phyloP scores from a whole-genome alignment of 1,284 basidiomycete species.

The Boletus semigastroideus region DNA sequence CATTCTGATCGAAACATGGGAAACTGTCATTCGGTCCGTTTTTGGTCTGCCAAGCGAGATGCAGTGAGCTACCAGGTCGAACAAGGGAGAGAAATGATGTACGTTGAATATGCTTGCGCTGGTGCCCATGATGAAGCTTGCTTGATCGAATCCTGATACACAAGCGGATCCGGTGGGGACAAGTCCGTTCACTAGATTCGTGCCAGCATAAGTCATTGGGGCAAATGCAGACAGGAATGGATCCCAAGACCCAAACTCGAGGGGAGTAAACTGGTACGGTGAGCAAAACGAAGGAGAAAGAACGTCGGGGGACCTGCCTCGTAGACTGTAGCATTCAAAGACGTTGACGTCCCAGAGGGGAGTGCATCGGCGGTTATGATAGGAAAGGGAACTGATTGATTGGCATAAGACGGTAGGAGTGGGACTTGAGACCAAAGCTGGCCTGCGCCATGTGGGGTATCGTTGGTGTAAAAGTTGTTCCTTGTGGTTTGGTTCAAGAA shows the following conservation, averaged over 20 bases:
- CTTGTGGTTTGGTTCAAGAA: slow-evolving; percentile 62
- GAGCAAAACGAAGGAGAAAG: neutral
- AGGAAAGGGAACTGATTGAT: slow-evolving; percentile 52
- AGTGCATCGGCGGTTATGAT: slow-evolving; percentile 57
- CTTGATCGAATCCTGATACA: slow-evolving; percentile 65
- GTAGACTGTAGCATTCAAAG: slow-evolving; percentile 54
- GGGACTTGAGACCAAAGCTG: slow-evolving; percentile 64
- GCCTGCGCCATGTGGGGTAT: slow-evolving; percentile 60
- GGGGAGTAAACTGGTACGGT: slow-evolving; percentile 53
- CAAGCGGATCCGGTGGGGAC: slow-evolving; percentile 53
- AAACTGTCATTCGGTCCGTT: slow-evolving; percentile 46
- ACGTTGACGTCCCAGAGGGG: slow-evolving; percentile 42
- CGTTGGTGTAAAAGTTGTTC: slow-evolving; percentile 59
- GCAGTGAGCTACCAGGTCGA: neutral
- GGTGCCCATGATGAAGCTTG: slow-evolving; percentile 63
- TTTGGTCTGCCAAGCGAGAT: slow-evolving; percentile 43
- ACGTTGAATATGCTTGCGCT: slow-evolving; percentile 67
- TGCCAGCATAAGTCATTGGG: slow-evolving; percentile 59
- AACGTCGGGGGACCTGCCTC: slow-evolving; percentile 41
- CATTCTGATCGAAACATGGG: slow-evolving; percentile 29
- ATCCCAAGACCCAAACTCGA: slow-evolving; percentile 70
- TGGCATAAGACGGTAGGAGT: slow-evolving; percentile 45
- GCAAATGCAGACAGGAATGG: slow-evolving; percentile 60
- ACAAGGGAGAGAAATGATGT: slow-evolving; percentile 11
- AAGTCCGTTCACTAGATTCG: slow-evolving; percentile 51